phyloP scores from a whole-genome alignment of 345 rosid genomes.

The Sisymbrium altissimum region DNA sequence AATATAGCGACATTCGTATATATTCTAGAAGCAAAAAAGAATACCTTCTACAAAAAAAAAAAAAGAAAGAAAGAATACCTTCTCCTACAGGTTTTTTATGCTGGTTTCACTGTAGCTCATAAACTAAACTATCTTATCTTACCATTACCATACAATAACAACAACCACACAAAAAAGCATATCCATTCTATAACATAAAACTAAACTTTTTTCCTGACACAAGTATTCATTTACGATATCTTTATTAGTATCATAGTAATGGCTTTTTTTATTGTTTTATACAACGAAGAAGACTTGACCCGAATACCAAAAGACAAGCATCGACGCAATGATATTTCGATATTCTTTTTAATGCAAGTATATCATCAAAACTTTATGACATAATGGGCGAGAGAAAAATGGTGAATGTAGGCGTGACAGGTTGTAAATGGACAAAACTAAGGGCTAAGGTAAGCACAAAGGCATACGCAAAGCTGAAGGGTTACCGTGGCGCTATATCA shows the following conservation, averaged over 20 bases:
- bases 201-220: not conserved
- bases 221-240: not conserved
- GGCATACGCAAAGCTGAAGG: conserved; percentile 10
- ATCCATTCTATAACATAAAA: not conserved
- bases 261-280: not conserved
- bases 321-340: conserved; percentile 1
- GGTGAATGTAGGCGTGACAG: not conserved
- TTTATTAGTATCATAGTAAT: not conserved
- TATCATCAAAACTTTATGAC: conserved; percentile 8
- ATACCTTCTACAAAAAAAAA: too few species aligned
- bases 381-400: not conserved
- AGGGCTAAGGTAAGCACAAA: not conserved
- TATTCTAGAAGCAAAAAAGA: not conserved
- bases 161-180: not conserved
- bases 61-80: not conserved
- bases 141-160: not conserved
- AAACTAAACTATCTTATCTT: not conserved
- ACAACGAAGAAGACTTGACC: not conserved
- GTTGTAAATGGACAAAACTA: not conserved
- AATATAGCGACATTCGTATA: not conserved
- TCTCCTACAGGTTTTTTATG: not conserved
- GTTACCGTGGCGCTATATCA: not conserved
- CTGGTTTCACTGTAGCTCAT: not conserved
- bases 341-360: not conserved
- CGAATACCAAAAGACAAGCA: not conserved